Conservation (phyloP, 2,329 filamentous ascomycete genomes). For the Colletotrichum kahawae region DNA sequence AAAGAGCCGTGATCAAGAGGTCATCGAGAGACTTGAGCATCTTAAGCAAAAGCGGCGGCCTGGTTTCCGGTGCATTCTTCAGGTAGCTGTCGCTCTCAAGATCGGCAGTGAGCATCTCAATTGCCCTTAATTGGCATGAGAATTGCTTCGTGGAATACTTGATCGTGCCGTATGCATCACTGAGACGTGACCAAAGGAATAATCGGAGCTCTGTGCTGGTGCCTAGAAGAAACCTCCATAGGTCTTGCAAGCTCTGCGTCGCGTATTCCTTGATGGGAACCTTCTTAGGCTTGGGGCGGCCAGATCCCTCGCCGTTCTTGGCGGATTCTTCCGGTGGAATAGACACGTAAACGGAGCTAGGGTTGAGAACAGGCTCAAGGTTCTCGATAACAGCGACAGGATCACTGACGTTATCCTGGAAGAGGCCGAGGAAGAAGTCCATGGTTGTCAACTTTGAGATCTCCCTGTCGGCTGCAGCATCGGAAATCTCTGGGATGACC, state of each 20-base stretch:
- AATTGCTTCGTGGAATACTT: slow-evolving; percentile 87
- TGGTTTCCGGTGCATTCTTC: slow-evolving; percentile 62
- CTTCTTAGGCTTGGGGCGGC: slow-evolving; percentile 22
- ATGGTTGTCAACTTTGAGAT: slow-evolving; percentile 92
- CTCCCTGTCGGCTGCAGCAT: slow-evolving; percentile 84
- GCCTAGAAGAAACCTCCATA: slow-evolving; percentile 83
- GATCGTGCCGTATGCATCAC: slow-evolving; percentile 86
- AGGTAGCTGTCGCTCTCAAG: slow-evolving; percentile 68
- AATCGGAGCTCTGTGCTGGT: slow-evolving; percentile 84
- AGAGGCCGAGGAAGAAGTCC: slow-evolving; percentile 93
- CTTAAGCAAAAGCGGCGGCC: slow-evolving; percentile 74
- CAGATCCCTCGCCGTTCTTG: slow-evolving; percentile 17
- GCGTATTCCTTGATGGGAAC: slow-evolving; percentile 56
- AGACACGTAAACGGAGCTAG: slow-evolving; percentile 56
- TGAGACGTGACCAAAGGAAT: slow-evolving; percentile 89
- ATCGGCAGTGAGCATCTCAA: slow-evolving; percentile 78
- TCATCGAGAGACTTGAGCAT: slow-evolving; percentile 83
- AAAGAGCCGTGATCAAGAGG: slow-evolving; percentile 73
- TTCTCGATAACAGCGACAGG: slow-evolving; percentile 88
- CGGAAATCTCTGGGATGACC: slow-evolving; percentile 86
- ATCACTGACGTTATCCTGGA: slow-evolving; percentile 81
- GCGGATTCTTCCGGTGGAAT: slow-evolving; percentile 21
- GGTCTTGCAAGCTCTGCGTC: slow-evolving; percentile 69
- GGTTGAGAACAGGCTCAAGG: slow-evolving; percentile 89
- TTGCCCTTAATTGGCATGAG: slow-evolving; percentile 83